These are phyloP conservation scores for Cyphellophora attinorum DNA, from an alignment of 2,329 filamentous ascomycete genomes.

Conservation along the genomic window DNA sequence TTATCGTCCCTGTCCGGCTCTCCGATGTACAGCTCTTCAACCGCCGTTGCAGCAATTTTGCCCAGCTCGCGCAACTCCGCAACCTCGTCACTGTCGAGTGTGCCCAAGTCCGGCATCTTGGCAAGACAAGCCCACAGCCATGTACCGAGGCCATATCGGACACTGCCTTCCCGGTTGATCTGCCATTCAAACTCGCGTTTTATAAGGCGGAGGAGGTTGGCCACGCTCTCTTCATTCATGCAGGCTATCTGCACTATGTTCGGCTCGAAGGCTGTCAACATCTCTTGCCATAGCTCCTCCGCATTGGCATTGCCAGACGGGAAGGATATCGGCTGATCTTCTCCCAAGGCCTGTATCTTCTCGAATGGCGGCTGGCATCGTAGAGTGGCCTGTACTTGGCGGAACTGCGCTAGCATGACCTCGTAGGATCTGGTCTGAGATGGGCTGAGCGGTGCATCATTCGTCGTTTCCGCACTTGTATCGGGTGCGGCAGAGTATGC, in stretches of 20 bases:
- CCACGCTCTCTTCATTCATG: constrained; percentile 51
- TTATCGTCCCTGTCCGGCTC: constrained; percentile 9
- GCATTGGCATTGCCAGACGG: constrained; percentile 44
- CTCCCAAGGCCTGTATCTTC: constrained; percentile 44
- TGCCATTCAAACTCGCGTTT: constrained; percentile 36
- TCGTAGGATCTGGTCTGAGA: constrained; percentile 60
- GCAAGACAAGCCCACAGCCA: constrained; percentile 84
- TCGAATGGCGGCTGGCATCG: constrained; percentile 44
- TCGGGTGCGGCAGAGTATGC: constrained; percentile 60
- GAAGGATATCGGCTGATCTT: constrained; percentile 44
- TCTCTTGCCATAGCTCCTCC: constrained; percentile 45
- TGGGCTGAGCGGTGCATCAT: constrained; percentile 30
- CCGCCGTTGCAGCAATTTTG: constrained; percentile 53
- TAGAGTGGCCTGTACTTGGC: constrained; percentile 53
- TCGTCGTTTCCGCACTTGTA: constrained; percentile 20
- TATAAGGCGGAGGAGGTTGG: constrained; percentile 57
- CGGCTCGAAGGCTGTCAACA: constrained; percentile 33
- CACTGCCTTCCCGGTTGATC: constrained; percentile 17
- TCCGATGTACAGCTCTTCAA: constrained; percentile 4
- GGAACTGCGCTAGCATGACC: constrained; percentile 56
- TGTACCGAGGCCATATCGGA: too few species aligned
- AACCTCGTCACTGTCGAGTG: constrained; percentile 66
- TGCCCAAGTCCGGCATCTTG: constrained; percentile 62
- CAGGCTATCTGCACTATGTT: constrained; percentile 40
- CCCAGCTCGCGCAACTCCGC: constrained; percentile 69